phyloP scores from a whole-genome alignment of 1,284 basidiomycete species.

The Cerrena zonata region DNA sequence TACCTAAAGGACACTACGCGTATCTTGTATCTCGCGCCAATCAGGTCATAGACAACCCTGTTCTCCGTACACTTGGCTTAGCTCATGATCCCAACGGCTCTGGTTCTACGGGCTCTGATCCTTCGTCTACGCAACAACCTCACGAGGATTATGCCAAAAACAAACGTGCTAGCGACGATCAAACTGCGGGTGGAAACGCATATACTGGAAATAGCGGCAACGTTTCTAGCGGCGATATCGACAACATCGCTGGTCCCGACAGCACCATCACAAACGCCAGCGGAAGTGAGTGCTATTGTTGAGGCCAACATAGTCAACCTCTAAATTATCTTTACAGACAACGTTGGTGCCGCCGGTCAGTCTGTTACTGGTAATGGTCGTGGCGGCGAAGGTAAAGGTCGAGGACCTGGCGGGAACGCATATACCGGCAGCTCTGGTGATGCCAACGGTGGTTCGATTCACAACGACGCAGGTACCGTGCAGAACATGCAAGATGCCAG shows the following conservation, averaged over 20 bases:
- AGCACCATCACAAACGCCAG: constrained; percentile 12
- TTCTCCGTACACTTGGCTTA: background rate
- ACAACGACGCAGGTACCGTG: constrained; percentile 13
- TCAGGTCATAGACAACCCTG: constrained; percentile 1
- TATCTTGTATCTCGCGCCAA: background rate
- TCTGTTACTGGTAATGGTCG: constrained; percentile 13
- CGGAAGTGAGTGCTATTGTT: constrained; percentile 10
- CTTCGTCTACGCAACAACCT: background rate
- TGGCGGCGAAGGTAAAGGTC: constrained; percentile 11
- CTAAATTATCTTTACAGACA: background rate
- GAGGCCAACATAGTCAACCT: background rate
- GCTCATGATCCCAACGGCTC: background rate
- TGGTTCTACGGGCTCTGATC: background rate
- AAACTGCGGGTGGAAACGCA: constrained; percentile 16
- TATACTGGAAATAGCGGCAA: constrained; percentile 13
- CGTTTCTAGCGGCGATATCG: constrained; percentile 13
- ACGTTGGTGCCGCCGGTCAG: constrained; percentile 9
- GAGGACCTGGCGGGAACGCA: constrained; percentile 17
- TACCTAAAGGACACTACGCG: too few relatives aligned
- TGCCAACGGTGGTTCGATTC: constrained; percentile 12
- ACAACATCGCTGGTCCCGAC: constrained; percentile 10
- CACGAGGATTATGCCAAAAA: too few relatives aligned
- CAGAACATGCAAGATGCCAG: constrained; percentile 11
- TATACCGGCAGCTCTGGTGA: constrained; percentile 12
- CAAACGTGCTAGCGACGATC: constrained; percentile 12